phyloP scores from a whole-genome alignment of 345 rosid genomes.

The Acer negundo region DNA sequence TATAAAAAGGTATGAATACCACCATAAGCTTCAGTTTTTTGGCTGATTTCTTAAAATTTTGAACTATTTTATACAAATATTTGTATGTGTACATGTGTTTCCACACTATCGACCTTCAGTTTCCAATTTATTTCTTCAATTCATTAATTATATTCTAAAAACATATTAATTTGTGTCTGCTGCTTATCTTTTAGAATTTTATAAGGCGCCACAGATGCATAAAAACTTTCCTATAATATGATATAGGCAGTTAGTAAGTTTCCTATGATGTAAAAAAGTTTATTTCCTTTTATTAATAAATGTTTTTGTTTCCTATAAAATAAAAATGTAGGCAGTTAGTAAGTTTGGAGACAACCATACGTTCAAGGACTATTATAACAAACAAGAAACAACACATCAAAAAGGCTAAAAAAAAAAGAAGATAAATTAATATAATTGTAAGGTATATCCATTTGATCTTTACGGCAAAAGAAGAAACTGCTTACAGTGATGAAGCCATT shows the following conservation, averaged over 20 bases:
- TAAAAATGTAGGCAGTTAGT: no score
- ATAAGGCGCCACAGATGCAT: neutral
- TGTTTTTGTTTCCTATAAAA: no score
- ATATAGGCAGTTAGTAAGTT: neutral
- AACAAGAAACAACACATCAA: neutral
- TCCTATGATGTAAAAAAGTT: no score
- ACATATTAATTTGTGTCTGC: neutral
- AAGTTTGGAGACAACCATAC: neutral
- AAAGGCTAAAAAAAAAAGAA: neutral
- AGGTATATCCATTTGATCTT: neutral
- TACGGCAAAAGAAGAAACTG: conserved; percentile 12
- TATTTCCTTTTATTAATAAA: no score
- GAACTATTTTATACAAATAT: no score
- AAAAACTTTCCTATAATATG: neutral
- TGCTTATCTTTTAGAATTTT: neutral
- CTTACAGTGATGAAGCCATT: conserved; percentile 83
- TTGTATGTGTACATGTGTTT: neutral
- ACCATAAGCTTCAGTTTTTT: neutral
- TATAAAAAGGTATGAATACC: neutral
- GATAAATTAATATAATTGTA: neutral
- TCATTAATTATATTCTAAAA: neutral
- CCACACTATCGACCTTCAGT: neutral
- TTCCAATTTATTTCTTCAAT: neutral
- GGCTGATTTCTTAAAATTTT: neutral
- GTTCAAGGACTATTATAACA: neutral